Percentiles rank a stretch among this genome's conserved stretches.
These are phyloP conservation scores for Parasitella parasitica DNA, from an alignment of 371 early-diverging fungal species.

Conservation along the genomic window DNA sequence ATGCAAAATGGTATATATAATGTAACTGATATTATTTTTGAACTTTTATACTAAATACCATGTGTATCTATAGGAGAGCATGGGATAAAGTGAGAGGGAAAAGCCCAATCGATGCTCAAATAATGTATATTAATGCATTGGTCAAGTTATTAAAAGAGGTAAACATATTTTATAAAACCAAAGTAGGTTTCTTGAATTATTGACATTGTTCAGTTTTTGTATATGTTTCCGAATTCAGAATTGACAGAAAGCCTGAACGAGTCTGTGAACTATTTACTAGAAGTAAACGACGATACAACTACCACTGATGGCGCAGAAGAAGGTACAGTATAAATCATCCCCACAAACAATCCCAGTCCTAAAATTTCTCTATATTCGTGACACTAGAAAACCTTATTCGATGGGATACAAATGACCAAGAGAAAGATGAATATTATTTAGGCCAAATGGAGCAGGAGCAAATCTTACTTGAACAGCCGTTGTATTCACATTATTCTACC, in stretches of 20 bases:
- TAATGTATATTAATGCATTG: constrained; percentile 27
- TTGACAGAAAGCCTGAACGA: constrained; percentile 13
- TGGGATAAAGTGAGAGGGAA: constrained; percentile 33
- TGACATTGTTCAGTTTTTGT: neutral
- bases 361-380: neutral
- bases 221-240: constrained; percentile 11
- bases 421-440: constrained; percentile 16
- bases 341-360: neutral
- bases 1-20: constrained; percentile 41
- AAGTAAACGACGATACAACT: constrained; percentile 6
- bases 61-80: constrained; percentile 38
- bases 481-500: neutral
- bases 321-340: neutral
- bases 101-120: constrained; percentile 32
- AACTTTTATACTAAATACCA: no score
- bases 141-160: constrained; percentile 29
- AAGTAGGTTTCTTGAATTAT: neutral
- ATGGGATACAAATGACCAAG: constrained; percentile 9
- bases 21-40: no score
- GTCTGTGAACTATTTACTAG: constrained; percentile 8
- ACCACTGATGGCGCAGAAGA: neutral
- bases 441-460: constrained; percentile 1
- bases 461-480: neutral
- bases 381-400: constrained; percentile 5
- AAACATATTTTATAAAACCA: neutral